A percentile compares a stretch with the other conserved stretches of the same genome.
phyloP scores from a whole-genome alignment of 169 alveolate species.

The Eimeria zaria region DNA sequence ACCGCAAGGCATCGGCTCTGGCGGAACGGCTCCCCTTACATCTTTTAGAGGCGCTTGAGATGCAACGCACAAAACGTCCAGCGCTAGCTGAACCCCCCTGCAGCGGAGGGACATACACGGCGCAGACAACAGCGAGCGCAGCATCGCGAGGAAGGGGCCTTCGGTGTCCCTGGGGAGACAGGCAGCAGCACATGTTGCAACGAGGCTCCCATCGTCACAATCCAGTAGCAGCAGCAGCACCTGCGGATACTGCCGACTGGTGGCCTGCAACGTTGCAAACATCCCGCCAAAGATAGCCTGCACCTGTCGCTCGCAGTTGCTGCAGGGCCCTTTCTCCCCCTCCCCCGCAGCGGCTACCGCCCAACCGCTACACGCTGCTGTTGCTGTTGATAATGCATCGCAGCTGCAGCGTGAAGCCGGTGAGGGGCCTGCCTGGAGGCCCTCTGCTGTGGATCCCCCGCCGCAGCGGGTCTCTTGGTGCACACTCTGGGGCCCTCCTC shows the following conservation, averaged over 20 bases:
- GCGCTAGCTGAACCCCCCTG: not conserved
- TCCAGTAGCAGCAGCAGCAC: conserved; percentile 31
- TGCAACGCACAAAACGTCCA: not conserved
- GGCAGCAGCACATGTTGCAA: not conserved
- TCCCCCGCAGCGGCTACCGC: not conserved
- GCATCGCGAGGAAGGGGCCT: conserved; percentile 9
- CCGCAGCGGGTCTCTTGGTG: not conserved
- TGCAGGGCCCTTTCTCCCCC: conserved; percentile 4
- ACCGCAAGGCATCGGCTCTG: not conserved
- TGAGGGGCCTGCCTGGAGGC: not conserved
- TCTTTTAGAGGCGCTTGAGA: not conserved
- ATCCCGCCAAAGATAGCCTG: conserved; percentile 29
- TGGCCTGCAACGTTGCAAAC: conserved; percentile 55
- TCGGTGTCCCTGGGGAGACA: not conserved
- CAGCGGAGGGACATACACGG: not conserved
- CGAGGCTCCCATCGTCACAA: no score
- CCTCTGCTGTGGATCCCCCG: not conserved
- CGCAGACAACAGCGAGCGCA: conserved; percentile 1
- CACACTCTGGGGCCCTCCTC: not conserved
- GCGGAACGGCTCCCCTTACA: not conserved
- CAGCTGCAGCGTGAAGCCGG: not conserved
- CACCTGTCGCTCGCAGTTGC: conserved; percentile 51
- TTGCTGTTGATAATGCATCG: no score
- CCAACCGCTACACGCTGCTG: conserved; percentile 19
- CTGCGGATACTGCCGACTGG: conserved; percentile 29